Evolutionary conservation across 495 filamentous ascomycete species (phyloP).

Genomic region (Penicillium goetzii): DNA sequence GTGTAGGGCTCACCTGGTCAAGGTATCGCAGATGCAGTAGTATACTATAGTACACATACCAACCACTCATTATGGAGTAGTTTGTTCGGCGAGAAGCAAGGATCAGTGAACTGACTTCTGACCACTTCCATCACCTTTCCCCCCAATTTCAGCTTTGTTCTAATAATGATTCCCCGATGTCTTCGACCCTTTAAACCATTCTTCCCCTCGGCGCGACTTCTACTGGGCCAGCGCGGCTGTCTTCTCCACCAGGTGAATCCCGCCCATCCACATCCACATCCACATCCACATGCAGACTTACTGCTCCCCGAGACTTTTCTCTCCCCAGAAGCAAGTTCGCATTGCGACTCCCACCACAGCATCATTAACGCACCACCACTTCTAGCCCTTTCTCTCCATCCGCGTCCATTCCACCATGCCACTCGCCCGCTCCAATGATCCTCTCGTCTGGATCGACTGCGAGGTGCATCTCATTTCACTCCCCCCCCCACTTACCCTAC

Average conservation of each 20-base stretch:
- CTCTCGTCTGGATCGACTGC: constrained; percentile 88
- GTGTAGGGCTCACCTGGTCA: background rate
- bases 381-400: background rate
- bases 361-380: background rate
- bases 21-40: background rate
- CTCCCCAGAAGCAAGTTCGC: background rate
- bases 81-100: background rate
- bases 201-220: background rate
- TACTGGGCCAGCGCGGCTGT: constrained; percentile 20
- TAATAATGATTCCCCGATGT: constrained; percentile 9
- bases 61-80: no score
- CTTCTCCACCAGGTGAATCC: constrained; percentile 36
- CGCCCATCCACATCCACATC: constrained; percentile 1
- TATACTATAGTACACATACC: background rate
- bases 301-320: background rate
- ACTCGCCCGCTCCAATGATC: constrained; percentile 54
- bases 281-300: background rate
- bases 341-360: background rate
- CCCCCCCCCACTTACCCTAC: no score
- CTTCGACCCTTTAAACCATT: background rate
- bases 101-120: background rate
- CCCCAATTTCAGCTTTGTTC: background rate
- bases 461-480: constrained; percentile 58
- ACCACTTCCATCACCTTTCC: background rate
- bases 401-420: constrained; percentile 39